These are phyloP conservation scores for Penicillium aurantiogriseum DNA, from an alignment of 2,329 filamentous ascomycete genomes.

Conservation along the genomic window DNA sequence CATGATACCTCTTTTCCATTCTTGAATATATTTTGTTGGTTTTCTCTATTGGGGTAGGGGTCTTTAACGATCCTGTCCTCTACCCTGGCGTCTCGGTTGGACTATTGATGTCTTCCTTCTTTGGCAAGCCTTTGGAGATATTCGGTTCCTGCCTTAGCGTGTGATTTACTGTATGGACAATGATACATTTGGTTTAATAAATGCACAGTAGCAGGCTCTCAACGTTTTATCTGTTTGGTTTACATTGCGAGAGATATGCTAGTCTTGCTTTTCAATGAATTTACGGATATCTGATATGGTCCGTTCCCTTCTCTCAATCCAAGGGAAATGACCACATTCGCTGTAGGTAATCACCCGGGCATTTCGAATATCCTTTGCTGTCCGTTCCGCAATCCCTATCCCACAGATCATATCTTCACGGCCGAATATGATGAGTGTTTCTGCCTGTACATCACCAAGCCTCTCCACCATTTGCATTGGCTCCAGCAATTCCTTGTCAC, in stretches of 20 bases:
- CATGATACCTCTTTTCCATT: constrained; percentile 23
- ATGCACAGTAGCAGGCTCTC: constrained; percentile 17
- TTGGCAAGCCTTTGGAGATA: constrained; percentile 6
- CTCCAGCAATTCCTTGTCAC: not conserved
- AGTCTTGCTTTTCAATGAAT: constrained; percentile 12
- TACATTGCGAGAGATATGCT: not conserved
- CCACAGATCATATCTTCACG: constrained; percentile 25
- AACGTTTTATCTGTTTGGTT: not conserved
- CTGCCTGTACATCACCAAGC: constrained; percentile 23
- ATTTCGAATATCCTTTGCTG: constrained; percentile 12
- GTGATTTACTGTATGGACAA: constrained; percentile 22
- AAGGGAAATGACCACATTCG: constrained; percentile 30
- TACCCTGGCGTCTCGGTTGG: constrained; percentile 27
- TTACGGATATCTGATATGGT: constrained; percentile 16
- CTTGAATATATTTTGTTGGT: constrained; percentile 23
- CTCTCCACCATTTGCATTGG: constrained; percentile 18
- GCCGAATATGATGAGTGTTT: constrained; percentile 28
- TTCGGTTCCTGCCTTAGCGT: constrained; percentile 11
- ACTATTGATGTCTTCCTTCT: constrained; percentile 12
- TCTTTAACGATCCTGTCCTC: constrained; percentile 34
- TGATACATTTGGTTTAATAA: constrained; percentile 14
- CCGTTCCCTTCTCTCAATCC: constrained; percentile 24
- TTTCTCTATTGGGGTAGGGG: constrained; percentile 16
- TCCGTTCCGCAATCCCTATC: constrained; percentile 17
- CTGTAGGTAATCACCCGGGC: constrained; percentile 2